Evolutionary conservation across 2,329 filamentous ascomycete genomes (phyloP).

Genomic region (Aureobasidium musti): DNA sequence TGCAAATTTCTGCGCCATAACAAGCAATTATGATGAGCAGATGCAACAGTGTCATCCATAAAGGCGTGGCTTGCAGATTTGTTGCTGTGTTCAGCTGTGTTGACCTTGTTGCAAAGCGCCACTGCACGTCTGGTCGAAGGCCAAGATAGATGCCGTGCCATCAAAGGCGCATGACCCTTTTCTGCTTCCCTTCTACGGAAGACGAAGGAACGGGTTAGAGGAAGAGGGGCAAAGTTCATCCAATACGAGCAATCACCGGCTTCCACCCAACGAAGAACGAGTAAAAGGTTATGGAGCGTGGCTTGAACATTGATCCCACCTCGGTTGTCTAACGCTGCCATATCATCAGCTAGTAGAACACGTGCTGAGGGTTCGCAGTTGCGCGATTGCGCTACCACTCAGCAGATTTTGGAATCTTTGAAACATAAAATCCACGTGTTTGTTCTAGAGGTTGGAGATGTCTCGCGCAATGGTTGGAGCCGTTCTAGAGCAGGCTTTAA

Average conservation of each 20-base stretch:
- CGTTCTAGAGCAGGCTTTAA: conserved; percentile 1
- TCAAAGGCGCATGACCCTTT: conserved; percentile 16
- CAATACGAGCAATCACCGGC: not conserved
- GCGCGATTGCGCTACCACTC: not conserved
- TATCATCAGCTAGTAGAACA: not conserved
- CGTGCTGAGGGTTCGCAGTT: not conserved
- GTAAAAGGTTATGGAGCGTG: not conserved
- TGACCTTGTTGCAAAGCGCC: not conserved
- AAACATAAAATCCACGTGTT: not conserved
- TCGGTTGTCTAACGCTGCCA: not conserved
- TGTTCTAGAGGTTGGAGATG: not conserved
- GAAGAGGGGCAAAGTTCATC: not conserved
- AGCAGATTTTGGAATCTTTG: not conserved
- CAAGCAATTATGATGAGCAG: not conserved
- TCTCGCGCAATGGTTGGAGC: not conserved
- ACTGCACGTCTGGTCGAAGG: not conserved
- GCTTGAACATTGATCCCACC: not conserved
- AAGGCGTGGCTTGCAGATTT: not conserved
- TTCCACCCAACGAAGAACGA: not conserved
- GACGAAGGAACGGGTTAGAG: not conserved
- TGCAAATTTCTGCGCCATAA: not conserved
- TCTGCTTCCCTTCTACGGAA: not conserved
- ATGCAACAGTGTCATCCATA: conserved; percentile 3
- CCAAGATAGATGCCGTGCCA: not conserved
- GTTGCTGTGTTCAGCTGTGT: not conserved